phyloP scores from a whole-genome alignment of 345 rosid genomes.

The Excoecaria agallocha region DNA sequence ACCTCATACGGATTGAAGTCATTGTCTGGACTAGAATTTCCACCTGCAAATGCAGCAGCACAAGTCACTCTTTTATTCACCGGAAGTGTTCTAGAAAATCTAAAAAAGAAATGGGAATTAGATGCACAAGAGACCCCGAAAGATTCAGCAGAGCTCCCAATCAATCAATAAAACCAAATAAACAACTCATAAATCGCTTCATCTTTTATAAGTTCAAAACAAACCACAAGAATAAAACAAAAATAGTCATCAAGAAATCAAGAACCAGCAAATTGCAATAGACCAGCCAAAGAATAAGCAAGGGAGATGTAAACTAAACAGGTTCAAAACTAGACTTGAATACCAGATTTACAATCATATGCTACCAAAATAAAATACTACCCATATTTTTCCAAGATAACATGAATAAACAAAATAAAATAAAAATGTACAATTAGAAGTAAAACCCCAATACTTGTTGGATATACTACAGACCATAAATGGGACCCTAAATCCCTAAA shows the following conservation, averaged over 20 bases:
- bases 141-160: conserved; percentile 15
- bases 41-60: conserved; percentile 73
- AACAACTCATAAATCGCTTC: conserved; percentile 57
- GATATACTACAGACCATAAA: no score
- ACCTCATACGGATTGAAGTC: conserved; percentile 90
- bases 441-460: background rate
- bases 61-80: conserved; percentile 39
- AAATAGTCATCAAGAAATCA: conserved; percentile 24
- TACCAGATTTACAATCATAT: background rate
- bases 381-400: background rate
- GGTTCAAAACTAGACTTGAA: background rate
- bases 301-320: background rate
- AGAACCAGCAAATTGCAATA: conserved; percentile 21
- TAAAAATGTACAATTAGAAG: background rate
- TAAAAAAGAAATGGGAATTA: no score
- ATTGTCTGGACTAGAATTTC: conserved; percentile 57
- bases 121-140: no score
- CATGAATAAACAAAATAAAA: background rate
- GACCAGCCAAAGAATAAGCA: conserved; percentile 20
- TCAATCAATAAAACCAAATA: conserved; percentile 66
- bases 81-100: conserved; percentile 36
- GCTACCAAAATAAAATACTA: background rate
- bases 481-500: no score
- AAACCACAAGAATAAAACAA: conserved; percentile 22
- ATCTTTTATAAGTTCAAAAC: conserved; percentile 31